These are phyloP conservation scores for Fragaria nilgerrensis DNA, from an alignment of 306 rosid species.

Conservation along the genomic window DNA sequence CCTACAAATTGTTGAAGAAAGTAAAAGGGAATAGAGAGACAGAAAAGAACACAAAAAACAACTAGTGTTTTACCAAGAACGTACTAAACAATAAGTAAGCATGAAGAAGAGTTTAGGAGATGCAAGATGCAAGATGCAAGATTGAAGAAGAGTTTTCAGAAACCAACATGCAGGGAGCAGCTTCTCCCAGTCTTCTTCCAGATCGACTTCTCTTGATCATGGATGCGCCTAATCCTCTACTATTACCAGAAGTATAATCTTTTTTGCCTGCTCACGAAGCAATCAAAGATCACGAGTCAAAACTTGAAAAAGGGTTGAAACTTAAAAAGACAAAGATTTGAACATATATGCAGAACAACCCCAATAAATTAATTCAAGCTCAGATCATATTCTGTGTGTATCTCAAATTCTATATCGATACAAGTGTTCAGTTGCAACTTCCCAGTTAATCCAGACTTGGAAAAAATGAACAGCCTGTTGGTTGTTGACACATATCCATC, in stretches of 20 bases:
- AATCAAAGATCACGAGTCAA: neutral
- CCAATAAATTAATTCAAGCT: neutral
- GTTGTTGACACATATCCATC: conserved; percentile 28
- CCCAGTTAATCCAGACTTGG: neutral
- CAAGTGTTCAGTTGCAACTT: neutral
- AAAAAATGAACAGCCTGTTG: neutral
- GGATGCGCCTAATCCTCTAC: neutral
- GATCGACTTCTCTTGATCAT: neutral
- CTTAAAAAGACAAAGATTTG: neutral
- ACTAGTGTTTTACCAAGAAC: too few relatives aligned
- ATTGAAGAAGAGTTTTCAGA: neutral
- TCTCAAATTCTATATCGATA: neutral
- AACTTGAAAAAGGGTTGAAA: neutral
- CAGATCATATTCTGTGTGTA: neutral
- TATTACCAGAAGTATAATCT: neutral
- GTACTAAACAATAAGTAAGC: too few relatives aligned
- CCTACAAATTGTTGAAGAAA: neutral
- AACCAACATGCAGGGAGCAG: neutral
- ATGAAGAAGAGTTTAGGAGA: too few relatives aligned
- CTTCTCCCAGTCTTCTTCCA: neutral
- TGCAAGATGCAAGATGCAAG: too few relatives aligned
- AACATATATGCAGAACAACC: neutral
- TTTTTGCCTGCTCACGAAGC: neutral
- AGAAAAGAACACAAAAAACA: too few relatives aligned
- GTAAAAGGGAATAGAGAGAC: too few relatives aligned